Conservation (phyloP, 129 eudicot species). For the Lonicera japonica region DNA sequence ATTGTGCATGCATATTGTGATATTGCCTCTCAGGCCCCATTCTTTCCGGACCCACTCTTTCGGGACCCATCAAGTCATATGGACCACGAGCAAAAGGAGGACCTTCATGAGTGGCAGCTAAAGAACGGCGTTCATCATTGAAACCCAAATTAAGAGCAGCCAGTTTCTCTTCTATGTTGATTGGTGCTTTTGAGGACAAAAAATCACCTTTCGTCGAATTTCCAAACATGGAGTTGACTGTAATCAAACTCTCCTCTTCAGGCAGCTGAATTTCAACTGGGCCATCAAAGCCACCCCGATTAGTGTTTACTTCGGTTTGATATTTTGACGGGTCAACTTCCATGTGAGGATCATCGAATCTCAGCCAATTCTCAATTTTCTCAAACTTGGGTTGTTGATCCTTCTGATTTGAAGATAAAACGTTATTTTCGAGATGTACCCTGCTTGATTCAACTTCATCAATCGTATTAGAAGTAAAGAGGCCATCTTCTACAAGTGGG, state of each 20-base stretch:
- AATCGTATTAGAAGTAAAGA: slow-evolving; percentile 21
- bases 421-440: slow-evolving; percentile 21
- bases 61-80: slow-evolving; percentile 40
- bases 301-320: slow-evolving; percentile 22
- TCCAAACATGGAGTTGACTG: slow-evolving; percentile 30
- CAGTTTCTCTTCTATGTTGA: slow-evolving; percentile 53
- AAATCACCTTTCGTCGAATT: slow-evolving; percentile 15
- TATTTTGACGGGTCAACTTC: slow-evolving; percentile 25
- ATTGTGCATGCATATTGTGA: slow-evolving; percentile 36
- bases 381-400: slow-evolving; percentile 29
- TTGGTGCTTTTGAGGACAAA: slow-evolving; percentile 31
- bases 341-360: slow-evolving; percentile 31
- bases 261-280: slow-evolving; percentile 47
- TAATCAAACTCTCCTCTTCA: slow-evolving; percentile 64
- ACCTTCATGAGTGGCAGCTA: too few species aligned
- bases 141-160: slow-evolving; percentile 45
- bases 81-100: slow-evolving; percentile 54
- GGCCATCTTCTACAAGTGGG: slow-evolving; percentile 27
- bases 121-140: too few species aligned
- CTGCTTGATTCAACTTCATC: slow-evolving; percentile 30
- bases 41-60: slow-evolving; percentile 36
- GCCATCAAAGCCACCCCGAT: slow-evolving; percentile 28
- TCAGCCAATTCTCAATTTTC: slow-evolving; percentile 42
- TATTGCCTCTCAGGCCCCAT: slow-evolving; percentile 12
- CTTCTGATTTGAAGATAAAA: slow-evolving; percentile 23